A percentile compares a stretch with the other conserved stretches of the same genome.
These are phyloP conservation scores for Caryopteris hybrid DNA, from an alignment of 305 asterid genomes.

Conservation along the genomic window DNA sequence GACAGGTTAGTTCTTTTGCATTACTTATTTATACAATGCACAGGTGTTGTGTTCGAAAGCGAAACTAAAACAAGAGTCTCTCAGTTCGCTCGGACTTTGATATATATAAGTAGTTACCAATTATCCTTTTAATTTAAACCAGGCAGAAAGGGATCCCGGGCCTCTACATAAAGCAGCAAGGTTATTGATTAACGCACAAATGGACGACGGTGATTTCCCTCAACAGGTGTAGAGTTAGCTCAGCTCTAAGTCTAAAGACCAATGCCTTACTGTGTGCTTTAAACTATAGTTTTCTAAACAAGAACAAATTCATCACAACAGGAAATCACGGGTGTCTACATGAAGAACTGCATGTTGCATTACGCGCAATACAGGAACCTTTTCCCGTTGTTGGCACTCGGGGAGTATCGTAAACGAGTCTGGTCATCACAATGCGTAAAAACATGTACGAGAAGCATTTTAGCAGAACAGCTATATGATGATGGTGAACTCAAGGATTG, in stretches of 20 bases:
- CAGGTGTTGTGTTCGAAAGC: too few relatives aligned
- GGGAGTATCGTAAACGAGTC: conserved; percentile 60
- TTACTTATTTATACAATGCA: too few relatives aligned
- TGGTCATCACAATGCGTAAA: conserved; percentile 36
- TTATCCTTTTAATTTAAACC: not conserved
- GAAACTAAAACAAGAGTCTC: too few relatives aligned
- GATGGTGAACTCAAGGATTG: too few relatives aligned
- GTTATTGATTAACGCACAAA: conserved; percentile 64
- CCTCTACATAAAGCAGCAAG: conserved; percentile 81
- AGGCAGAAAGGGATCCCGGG: conserved; percentile 66
- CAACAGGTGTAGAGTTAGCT: conserved; percentile 48
- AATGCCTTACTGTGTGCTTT: too few relatives aligned
- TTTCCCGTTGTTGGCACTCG: conserved; percentile 63
- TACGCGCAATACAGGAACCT: conserved; percentile 51
- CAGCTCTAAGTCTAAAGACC: too few relatives aligned
- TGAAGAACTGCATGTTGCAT: conserved; percentile 70
- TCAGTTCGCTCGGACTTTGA: too few relatives aligned
- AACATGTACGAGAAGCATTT: not conserved
- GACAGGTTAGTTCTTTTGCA: conserved; percentile 45
- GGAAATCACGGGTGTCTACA: conserved; percentile 65
- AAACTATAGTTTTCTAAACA: not conserved
- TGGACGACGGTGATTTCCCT: conserved; percentile 81
- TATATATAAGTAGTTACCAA: too few relatives aligned
- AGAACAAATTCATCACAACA: not conserved
- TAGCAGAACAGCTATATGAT: too few relatives aligned